Conservation (phyloP, 306 rosid species). For the Acmispon strigosus region DNA sequence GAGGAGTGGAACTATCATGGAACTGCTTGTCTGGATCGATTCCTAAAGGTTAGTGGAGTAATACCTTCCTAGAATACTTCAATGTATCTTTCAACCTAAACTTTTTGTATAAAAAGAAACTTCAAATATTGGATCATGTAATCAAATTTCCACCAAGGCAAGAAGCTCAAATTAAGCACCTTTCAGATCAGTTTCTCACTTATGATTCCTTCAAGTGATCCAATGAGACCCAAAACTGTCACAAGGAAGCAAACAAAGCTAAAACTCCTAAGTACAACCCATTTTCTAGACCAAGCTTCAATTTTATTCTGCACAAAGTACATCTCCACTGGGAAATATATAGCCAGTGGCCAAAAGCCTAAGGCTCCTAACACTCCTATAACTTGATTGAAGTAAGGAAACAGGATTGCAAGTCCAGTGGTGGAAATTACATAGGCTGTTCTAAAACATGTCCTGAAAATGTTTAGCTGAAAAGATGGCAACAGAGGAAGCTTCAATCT, state of each 20-base stretch:
- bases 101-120: too few species aligned
- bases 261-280: conserved; percentile 56
- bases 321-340: conserved; percentile 89
- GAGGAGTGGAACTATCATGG: too few species aligned
- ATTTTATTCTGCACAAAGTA: conserved; percentile 65
- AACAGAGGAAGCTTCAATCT: conserved; percentile 40
- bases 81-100: too few species aligned
- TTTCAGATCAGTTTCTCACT: conserved; percentile 40
- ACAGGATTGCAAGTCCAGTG: conserved; percentile 58
- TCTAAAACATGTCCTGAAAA: conserved; percentile 58
- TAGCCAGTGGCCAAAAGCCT: conserved; percentile 76
- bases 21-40: too few species aligned
- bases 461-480: conserved; percentile 40
- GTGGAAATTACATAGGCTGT: conserved; percentile 67
- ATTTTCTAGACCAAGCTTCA: conserved; percentile 58
- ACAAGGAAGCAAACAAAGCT: conserved; percentile 62
- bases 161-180: background rate
- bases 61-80: too few species aligned
- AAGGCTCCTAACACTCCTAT: conserved; percentile 74
- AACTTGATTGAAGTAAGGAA: conserved; percentile 82
- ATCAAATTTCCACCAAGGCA: too few species aligned
- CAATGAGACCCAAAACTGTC: conserved; percentile 45
- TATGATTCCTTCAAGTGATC: conserved; percentile 70
- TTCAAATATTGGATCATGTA: too few species aligned
- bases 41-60: too few species aligned